These are phyloP conservation scores for Phanerochaete sordida DNA, from an alignment of 768 basidiomycete species.

Conservation along the genomic window DNA sequence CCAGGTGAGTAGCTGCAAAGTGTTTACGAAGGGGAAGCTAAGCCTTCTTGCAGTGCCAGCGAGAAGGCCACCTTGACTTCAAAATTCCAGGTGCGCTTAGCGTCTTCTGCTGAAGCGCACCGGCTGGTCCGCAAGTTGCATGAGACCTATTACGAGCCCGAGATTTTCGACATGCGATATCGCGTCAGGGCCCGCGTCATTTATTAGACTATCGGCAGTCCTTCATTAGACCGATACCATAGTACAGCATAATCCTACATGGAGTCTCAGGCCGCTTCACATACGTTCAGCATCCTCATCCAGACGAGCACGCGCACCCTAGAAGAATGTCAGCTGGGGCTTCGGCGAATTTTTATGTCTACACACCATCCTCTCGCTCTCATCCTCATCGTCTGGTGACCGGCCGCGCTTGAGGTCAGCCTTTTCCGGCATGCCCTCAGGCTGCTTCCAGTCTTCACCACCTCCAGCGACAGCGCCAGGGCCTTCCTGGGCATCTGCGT, in stretches of 20 bases:
- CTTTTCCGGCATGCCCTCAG: constrained; percentile 38
- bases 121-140: constrained; percentile 62
- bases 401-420: constrained; percentile 59
- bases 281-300: constrained; percentile 72
- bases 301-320: constrained; percentile 56
- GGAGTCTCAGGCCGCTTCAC: constrained; percentile 34
- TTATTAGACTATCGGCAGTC: constrained; percentile 36
- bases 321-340: constrained; percentile 10
- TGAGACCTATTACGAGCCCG: constrained; percentile 45
- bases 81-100: constrained; percentile 53
- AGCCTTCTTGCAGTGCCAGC: constrained; percentile 10
- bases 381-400: constrained; percentile 77
- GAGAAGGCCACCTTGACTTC: constrained; percentile 32
- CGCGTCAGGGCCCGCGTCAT: constrained; percentile 46
- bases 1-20: constrained; percentile 47
- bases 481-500: constrained; percentile 75
- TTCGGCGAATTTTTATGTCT: constrained; percentile 9
- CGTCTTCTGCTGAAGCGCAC: constrained; percentile 63
- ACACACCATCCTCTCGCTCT: constrained; percentile 53
- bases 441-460: constrained; percentile 82
- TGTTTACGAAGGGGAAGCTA: too few relatives aligned
- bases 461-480: constrained; percentile 81
- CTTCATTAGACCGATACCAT: background rate
- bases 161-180: constrained; percentile 34
- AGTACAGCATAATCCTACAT: constrained; percentile 11